phyloP scores from a whole-genome alignment of 1,284 basidiomycete species.

The Veloboletus limbatus region DNA sequence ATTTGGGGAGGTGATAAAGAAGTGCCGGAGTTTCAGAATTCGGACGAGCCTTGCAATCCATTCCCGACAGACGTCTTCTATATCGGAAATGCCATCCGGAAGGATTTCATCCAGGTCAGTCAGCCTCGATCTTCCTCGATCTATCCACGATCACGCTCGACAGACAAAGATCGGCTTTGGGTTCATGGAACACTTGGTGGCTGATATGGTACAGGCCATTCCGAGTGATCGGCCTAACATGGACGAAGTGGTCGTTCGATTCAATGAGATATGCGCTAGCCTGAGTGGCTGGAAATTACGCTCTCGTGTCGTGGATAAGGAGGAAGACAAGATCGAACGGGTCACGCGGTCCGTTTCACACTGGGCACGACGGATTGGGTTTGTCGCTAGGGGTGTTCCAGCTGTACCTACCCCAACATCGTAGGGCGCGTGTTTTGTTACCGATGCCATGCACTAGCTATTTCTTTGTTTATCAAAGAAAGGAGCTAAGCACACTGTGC shows the following conservation, averaged over 20 bases:
- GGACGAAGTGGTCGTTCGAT: conserved; percentile 30
- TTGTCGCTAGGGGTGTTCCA: neutral
- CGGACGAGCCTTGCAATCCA: conserved; percentile 10
- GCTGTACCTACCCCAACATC: conserved; percentile 7
- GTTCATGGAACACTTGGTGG: conserved; percentile 29
- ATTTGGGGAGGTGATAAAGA: conserved; percentile 18
- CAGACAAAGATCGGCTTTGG: conserved; percentile 19
- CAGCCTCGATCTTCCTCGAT: neutral
- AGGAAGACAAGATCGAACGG: neutral
- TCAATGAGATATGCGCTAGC: conserved; percentile 17
- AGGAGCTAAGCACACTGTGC: too few relatives aligned
- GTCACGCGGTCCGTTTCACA: conserved; percentile 2
- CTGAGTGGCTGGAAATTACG: conserved; percentile 22
- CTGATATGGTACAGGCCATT: conserved; percentile 32
- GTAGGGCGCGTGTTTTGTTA: too few relatives aligned
- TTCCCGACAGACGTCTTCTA: conserved; percentile 14
- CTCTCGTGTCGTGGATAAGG: conserved; percentile 11
- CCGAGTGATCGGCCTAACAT: conserved; percentile 33
- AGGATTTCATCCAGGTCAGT: conserved; percentile 6
- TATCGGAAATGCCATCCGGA: conserved; percentile 23
- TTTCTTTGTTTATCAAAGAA: too few relatives aligned
- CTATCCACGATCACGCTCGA: neutral
- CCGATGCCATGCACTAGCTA: too few relatives aligned
- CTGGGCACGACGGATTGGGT: conserved; percentile 14
- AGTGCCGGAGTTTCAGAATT: conserved; percentile 16